phyloP scores from a whole-genome alignment of 2,329 filamentous ascomycete species.

The Colletotrichum costaricense region DNA sequence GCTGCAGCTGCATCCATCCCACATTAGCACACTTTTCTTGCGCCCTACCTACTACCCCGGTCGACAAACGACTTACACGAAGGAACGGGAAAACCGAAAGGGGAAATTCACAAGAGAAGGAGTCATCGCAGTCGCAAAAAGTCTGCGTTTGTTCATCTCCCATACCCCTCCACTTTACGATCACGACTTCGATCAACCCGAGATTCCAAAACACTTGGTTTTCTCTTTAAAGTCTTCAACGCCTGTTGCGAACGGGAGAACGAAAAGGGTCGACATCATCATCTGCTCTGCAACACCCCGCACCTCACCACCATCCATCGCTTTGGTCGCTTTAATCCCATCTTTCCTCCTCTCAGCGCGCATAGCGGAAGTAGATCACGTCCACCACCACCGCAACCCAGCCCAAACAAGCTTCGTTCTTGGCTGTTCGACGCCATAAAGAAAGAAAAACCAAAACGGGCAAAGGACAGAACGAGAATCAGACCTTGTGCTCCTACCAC shows the following conservation, averaged over 20 bases:
- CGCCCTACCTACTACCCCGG: background rate
- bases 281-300: background rate
- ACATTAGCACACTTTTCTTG: background rate
- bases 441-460: background rate
- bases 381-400: background rate
- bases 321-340: constrained; percentile 1
- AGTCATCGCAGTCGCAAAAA: constrained; percentile 5
- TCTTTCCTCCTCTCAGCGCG: background rate
- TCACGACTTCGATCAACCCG: background rate
- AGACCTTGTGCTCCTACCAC: constrained; percentile 13
- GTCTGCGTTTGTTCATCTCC: background rate
- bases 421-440: constrained; percentile 2
- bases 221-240: background rate
- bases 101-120: background rate
- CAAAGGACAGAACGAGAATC: background rate
- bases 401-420: constrained; percentile 11
- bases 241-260: background rate
- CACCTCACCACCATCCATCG: background rate
- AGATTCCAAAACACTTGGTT: background rate
- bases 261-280: background rate
- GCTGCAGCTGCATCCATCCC: background rate
- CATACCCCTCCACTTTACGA: background rate
- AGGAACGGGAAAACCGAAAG: background rate
- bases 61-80: constrained; percentile 6
- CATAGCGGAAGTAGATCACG: constrained; percentile 11